phyloP scores from a whole-genome alignment of 768 basidiomycete species.

The Lentinula boryana region DNA sequence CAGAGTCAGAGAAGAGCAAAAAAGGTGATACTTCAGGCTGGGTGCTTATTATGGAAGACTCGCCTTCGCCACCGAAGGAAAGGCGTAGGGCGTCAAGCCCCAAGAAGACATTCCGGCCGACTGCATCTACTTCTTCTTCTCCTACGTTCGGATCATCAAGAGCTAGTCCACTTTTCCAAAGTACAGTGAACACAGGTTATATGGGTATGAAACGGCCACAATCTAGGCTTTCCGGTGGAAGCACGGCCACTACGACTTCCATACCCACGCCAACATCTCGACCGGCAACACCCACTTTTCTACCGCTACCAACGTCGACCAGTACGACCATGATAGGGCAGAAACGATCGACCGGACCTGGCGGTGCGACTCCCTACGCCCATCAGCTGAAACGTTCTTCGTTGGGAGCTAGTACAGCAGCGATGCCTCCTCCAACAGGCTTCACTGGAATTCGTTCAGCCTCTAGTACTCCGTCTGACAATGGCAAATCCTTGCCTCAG shows the following conservation, averaged over 20 bases:
- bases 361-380: conserved; percentile 29
- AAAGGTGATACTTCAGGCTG: conserved; percentile 70
- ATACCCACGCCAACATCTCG: conserved; percentile 65
- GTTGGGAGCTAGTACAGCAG: conserved; percentile 40
- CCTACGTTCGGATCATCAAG: conserved; percentile 34
- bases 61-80: conserved; percentile 64
- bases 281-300: conserved; percentile 70
- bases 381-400: conserved; percentile 55
- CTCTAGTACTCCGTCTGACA: conserved; percentile 2
- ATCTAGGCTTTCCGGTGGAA: conserved; percentile 67
- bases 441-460: conserved; percentile 1
- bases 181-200: conserved; percentile 27
- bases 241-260: conserved; percentile 51
- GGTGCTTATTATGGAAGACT: conserved; percentile 89
- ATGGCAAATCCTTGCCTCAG: conserved; percentile 31
- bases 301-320: conserved; percentile 60
- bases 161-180: conserved; percentile 35
- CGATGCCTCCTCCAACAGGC: conserved; percentile 21
- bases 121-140: conserved; percentile 38
- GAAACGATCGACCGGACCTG: conserved; percentile 57
- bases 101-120: conserved; percentile 46
- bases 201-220: conserved; percentile 54
- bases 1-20: conserved; percentile 35
- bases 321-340: conserved; percentile 34
- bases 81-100: conserved; percentile 61